Conservation (phyloP, 305 asterid species). For the Coffea humblotiana region DNA sequence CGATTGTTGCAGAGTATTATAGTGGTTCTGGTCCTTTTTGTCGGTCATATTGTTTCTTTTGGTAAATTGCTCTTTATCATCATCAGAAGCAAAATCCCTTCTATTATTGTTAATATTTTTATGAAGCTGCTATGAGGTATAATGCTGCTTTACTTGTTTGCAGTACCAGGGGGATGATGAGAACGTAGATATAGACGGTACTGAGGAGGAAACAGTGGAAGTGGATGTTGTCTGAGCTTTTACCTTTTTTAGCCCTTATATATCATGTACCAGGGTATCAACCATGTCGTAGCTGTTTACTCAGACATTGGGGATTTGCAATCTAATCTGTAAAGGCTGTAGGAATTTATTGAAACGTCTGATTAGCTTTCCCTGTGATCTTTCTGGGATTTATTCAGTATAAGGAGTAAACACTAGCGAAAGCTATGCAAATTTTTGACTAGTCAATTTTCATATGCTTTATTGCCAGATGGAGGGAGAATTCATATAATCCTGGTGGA, state of each 20-base stretch:
- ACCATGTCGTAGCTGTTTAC: not conserved
- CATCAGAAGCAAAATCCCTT: not conserved
- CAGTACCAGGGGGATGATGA: slow-evolving; percentile 63
- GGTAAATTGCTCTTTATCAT: not conserved
- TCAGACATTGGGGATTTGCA: not conserved
- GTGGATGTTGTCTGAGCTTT: slow-evolving; percentile 58
- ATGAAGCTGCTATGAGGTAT: slow-evolving; percentile 9
- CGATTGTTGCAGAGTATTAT: not conserved
- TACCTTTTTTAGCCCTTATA: not conserved
- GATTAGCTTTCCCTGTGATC: too few species aligned
- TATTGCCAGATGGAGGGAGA: not conserved
- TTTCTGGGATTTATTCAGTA: not conserved
- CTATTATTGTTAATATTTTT: not conserved
- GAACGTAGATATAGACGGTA: slow-evolving; percentile 50
- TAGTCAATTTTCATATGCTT: not conserved
- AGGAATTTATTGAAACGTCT: not conserved
- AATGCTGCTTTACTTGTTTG: slow-evolving; percentile 34
- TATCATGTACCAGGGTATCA: not conserved
- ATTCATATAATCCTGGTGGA: not conserved
- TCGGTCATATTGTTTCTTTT: not conserved
- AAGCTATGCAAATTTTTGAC: not conserved
- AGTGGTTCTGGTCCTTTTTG: not conserved
- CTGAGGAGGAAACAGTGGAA: slow-evolving; percentile 60
- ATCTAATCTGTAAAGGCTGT: not conserved
- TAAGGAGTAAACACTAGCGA: not conserved